A percentile compares a stretch with the other conserved stretches of the same genome.
Conservation (phyloP, 768 basidiomycete genomes). For the Leccinum truebloodii region DNA sequence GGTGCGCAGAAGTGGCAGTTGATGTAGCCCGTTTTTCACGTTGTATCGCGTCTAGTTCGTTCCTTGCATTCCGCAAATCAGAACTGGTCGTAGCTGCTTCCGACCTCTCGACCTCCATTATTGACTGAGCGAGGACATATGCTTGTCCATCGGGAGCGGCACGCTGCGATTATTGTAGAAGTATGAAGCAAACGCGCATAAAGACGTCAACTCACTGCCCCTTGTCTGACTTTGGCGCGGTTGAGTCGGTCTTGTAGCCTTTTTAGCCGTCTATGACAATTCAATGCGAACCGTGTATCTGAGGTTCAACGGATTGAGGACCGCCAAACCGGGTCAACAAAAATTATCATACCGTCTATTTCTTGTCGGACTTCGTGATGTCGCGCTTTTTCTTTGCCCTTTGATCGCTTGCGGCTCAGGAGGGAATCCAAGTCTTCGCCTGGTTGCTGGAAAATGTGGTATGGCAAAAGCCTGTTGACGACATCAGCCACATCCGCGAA, state of each 20-base stretch:
- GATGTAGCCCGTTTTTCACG: slow-evolving; percentile 61
- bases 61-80: slow-evolving; percentile 61
- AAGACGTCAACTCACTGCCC: slow-evolving; percentile 46
- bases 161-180: slow-evolving; percentile 44
- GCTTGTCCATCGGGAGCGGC: slow-evolving; percentile 61
- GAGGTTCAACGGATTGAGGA: slow-evolving; percentile 8
- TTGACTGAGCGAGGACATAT: slow-evolving; percentile 60
- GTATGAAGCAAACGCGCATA: not conserved
- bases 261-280: slow-evolving; percentile 60
- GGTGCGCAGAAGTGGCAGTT: slow-evolving; percentile 29
- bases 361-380: slow-evolving; percentile 46
- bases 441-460: slow-evolving; percentile 79
- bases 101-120: slow-evolving; percentile 65
- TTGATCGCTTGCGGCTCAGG: slow-evolving; percentile 30
- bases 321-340: not conserved
- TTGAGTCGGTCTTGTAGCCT: slow-evolving; percentile 60
- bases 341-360: slow-evolving; percentile 47
- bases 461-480: slow-evolving; percentile 72
- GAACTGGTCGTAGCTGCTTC: slow-evolving; percentile 57
- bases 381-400: slow-evolving; percentile 66
- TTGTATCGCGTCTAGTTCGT: slow-evolving; percentile 67
- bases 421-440: slow-evolving; percentile 55
- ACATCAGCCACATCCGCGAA: slow-evolving; percentile 64
- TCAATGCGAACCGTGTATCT: slow-evolving; percentile 74
- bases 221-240: slow-evolving; percentile 51